phyloP scores from a whole-genome alignment of 2,329 filamentous ascomycete genomes.

The Capronia coronata region DNA sequence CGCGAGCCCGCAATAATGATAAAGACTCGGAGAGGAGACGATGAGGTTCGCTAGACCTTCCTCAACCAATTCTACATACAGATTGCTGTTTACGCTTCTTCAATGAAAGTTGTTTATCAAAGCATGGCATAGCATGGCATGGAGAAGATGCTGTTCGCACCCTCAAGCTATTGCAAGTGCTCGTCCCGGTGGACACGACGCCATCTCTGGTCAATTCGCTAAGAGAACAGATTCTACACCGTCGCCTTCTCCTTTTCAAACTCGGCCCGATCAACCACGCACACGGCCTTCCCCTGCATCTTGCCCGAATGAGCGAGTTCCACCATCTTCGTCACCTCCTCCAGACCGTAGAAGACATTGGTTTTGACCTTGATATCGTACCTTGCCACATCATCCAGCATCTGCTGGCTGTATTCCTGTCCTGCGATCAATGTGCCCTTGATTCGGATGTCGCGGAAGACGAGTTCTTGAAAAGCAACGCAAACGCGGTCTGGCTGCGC shows the following conservation, averaged over 20 bases:
- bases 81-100: too few relatives aligned
- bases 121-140: too few relatives aligned
- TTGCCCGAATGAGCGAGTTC: conserved; percentile 47
- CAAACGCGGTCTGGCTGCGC: conserved; percentile 43
- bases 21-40: too few relatives aligned
- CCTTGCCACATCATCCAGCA: conserved; percentile 45
- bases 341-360: conserved; percentile 48
- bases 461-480: conserved; percentile 42
- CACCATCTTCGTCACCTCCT: conserved; percentile 47
- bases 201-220: too few relatives aligned
- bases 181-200: too few relatives aligned
- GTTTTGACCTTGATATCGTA: conserved; percentile 46
- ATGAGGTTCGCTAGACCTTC: too few relatives aligned
- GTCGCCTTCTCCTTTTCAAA: conserved; percentile 11
- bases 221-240: background rate
- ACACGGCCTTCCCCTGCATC: conserved; percentile 48
- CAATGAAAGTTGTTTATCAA: too few relatives aligned
- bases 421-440: conserved; percentile 44
- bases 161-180: too few relatives aligned
- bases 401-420: conserved; percentile 40
- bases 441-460: conserved; percentile 50
- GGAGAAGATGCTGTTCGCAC: too few relatives aligned
- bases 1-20: too few relatives aligned
- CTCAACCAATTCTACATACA: too few relatives aligned
- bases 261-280: conserved; percentile 19